Conservation (phyloP, 1,139 yeast species). For the Saccharomyces hybrid region DNA sequence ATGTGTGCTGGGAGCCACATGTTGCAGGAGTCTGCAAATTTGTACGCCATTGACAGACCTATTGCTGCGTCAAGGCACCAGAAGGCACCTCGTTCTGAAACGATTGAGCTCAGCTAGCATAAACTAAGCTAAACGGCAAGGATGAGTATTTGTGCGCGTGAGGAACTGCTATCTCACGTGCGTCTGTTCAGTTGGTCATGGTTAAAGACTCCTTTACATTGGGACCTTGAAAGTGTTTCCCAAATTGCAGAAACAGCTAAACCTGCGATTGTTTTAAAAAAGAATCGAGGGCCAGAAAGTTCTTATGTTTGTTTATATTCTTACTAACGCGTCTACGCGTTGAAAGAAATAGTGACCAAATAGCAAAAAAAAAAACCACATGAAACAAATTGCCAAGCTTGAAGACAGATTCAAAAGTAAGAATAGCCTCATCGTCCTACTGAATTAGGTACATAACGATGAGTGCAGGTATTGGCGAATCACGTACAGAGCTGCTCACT, state of each 20-base stretch:
- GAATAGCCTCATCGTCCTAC: background rate
- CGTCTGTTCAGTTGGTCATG: background rate
- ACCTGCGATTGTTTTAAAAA: no score
- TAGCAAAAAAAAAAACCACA: background rate
- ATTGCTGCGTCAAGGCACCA: background rate
- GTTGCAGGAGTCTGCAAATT: background rate
- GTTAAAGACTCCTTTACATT: background rate
- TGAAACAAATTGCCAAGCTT: background rate
- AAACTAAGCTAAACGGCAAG: no score
- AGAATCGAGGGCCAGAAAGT: background rate
- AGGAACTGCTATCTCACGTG: background rate
- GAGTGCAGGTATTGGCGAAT: conserved; percentile 46
- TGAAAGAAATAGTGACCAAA: background rate
- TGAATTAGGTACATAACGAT: conserved; percentile 6
- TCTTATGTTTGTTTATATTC: background rate
- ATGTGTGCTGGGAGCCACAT: background rate
- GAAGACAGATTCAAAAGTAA: background rate
- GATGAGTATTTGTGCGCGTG: no score
- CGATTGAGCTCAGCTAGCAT: background rate
- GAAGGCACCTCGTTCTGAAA: background rate
- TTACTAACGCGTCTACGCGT: background rate
- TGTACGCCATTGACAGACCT: background rate
- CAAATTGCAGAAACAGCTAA: background rate
- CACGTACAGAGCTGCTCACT: conserved; percentile 70
- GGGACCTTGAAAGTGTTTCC: background rate